Conservation (phyloP, 768 basidiomycete species). For the Lactarius sp. region DNA sequence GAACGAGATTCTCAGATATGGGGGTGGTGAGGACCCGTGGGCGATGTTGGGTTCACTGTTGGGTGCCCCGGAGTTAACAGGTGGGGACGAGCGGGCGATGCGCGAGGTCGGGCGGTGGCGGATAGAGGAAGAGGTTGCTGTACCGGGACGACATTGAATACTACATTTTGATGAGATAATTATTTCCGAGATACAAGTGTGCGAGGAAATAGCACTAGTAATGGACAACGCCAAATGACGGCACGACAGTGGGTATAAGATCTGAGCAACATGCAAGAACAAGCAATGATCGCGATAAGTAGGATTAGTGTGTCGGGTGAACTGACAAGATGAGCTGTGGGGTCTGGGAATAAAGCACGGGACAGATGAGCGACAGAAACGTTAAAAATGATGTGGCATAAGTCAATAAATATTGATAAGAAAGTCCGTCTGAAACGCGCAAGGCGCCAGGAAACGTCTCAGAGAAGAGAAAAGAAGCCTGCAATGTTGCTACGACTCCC, state of each 20-base stretch:
- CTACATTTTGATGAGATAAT: not conserved
- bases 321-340: not conserved
- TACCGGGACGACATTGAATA: constrained; percentile 53
- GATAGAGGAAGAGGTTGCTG: constrained; percentile 66
- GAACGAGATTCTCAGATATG: constrained; percentile 64
- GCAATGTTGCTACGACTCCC: not conserved
- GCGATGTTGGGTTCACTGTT: constrained; percentile 77
- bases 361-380: not conserved
- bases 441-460: not conserved
- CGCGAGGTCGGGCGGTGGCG: constrained; percentile 85
- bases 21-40: constrained; percentile 94
- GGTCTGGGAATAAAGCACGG: not conserved
- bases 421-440: not conserved
- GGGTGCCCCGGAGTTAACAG: constrained; percentile 53
- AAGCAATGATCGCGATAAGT: not conserved
- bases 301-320: too few relatives aligned
- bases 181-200: not conserved
- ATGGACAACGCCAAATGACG: not conserved
- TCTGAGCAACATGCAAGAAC: not conserved
- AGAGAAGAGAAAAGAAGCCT: not conserved
- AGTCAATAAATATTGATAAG: not conserved
- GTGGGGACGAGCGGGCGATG: constrained; percentile 82
- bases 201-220: not conserved
- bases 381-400: not conserved
- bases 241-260: not conserved